Conservation (phyloP, 768 basidiomycete species). For the Gymnopilus dilepis region DNA sequence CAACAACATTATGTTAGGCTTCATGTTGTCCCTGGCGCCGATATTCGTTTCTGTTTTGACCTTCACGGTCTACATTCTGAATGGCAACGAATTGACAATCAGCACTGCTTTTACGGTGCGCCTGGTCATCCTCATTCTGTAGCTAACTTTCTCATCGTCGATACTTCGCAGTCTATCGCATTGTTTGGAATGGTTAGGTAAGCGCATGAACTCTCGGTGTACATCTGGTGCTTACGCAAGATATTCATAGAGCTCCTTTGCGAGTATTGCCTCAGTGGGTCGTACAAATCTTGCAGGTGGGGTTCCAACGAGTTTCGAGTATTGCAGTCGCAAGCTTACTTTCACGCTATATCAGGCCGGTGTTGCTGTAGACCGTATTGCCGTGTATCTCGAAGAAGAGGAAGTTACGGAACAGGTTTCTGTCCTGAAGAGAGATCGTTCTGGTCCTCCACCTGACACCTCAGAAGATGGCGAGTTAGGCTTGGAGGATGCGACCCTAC, state of each 20-base stretch:
- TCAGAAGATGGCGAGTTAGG: constrained; percentile 51
- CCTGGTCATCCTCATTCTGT: constrained; percentile 13
- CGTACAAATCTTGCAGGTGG: constrained; percentile 73
- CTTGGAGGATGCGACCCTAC: constrained; percentile 59
- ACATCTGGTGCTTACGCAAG: too few relatives aligned
- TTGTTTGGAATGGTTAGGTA: constrained; percentile 78
- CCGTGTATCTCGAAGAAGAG: constrained; percentile 70
- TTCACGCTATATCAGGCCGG: constrained; percentile 44
- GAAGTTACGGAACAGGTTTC: constrained; percentile 73
- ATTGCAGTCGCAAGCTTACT: neutral
- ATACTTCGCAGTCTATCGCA: constrained; percentile 61
- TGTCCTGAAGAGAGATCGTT: constrained; percentile 50
- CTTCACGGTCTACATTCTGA: constrained; percentile 75
- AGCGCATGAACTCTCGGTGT: neutral
- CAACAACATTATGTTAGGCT: constrained; percentile 72
- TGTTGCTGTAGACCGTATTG: constrained; percentile 71
- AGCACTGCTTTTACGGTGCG: constrained; percentile 83
- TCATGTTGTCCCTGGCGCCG: constrained; percentile 77
- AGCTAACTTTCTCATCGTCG: neutral
- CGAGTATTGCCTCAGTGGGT: constrained; percentile 83
- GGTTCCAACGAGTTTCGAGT: neutral
- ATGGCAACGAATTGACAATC: constrained; percentile 77
- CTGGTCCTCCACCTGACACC: constrained; percentile 29
- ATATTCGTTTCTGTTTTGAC: constrained; percentile 83
- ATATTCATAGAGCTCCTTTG: constrained; percentile 63